Evolutionary conservation across 129 eudicot species (phyloP), one percentile per base, ranked within the genome.

Genomic region (Flaveria bidentis): DNA sequence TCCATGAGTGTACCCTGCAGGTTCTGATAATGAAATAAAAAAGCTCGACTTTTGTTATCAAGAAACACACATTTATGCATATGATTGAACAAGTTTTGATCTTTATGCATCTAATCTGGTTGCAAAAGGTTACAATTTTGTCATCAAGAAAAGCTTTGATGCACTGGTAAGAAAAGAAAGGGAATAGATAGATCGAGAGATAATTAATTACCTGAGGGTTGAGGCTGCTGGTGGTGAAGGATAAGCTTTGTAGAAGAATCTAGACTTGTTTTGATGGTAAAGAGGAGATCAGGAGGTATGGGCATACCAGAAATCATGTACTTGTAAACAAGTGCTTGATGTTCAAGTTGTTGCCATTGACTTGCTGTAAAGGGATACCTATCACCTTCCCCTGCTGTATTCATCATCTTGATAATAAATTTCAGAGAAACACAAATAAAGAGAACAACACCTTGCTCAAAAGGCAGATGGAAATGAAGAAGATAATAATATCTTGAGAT

Each of bases 271-370:
- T 90, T 88, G 85, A 90, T 85, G 70, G 95, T 77, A 81, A 84
- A 86, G 79, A 93, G 95, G 74, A 93, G 97, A 78, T 93, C 91
- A 65, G 94, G 89, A 41, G 98, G 97, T 8, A 93, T 82, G 8
- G 96, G 96, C 75, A 86, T 82, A 0, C 98, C 98, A 78, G 96
- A 87, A 10, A 86, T 86, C 89, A 93, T 90, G 87, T 90, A 93
- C 71, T 93, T 93, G 88, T 81, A 93, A 1, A 93, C 87, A 22
- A 90, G 92, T 57, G 97, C 96, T 84, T 93, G 98, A 63, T 90
- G 92, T 71, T 93, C 98, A 41, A 93, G 90, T 61, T 93, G 96
- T 84, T 90, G 95, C 96, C 97, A 90, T 69, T 93, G 98, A 57
- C 84, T 73, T 52, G 95, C 84, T n/a, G 98, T 90, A 76, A 93